phyloP scores from a whole-genome alignment of 2,329 filamentous ascomycete genomes.

The Claviceps fusiformis region DNA sequence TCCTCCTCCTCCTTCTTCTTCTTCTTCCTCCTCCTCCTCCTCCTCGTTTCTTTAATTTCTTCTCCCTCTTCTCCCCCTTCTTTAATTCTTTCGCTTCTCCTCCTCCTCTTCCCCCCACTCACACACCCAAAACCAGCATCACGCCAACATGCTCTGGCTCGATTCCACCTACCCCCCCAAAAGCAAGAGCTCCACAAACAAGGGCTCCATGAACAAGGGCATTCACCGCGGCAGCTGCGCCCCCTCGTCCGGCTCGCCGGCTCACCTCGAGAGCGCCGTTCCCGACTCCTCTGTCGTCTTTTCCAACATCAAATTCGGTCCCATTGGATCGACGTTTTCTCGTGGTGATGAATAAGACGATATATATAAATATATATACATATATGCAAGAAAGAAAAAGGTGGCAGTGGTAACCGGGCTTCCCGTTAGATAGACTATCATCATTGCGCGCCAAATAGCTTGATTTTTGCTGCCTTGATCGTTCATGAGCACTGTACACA shows the following conservation, averaged over 20 bases:
- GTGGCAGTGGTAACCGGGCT: too few species aligned
- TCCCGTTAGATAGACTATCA: too few species aligned
- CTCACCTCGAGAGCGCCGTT: slow-evolving; percentile 30
- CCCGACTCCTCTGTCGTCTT: slow-evolving; percentile 39
- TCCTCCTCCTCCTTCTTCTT: too few species aligned
- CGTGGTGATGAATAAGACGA: neutral
- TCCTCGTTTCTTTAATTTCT: neutral
- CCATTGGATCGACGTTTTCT: slow-evolving; percentile 38
- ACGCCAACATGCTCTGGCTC: slow-evolving; percentile 42
- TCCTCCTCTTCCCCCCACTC: neutral
- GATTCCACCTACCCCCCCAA: neutral
- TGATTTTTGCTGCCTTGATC: too few species aligned
- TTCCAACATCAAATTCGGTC: slow-evolving; percentile 45
- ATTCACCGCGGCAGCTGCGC: neutral
- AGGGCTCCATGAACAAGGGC: neutral
- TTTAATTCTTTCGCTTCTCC: neutral
- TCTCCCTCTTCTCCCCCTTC: neutral
- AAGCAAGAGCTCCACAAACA: too few species aligned
- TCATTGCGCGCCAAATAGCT: too few species aligned
- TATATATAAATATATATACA: too few species aligned
- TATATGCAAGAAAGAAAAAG: too few species aligned
- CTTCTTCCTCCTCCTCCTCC: neutral
- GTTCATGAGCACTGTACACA: neutral
- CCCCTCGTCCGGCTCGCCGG: slow-evolving; percentile 17
- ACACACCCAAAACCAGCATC: slow-evolving; percentile 24